Base-by-base conservation (phyloP, 371 early-diverging fungal species). In the Mycotypha africana region DNA sequence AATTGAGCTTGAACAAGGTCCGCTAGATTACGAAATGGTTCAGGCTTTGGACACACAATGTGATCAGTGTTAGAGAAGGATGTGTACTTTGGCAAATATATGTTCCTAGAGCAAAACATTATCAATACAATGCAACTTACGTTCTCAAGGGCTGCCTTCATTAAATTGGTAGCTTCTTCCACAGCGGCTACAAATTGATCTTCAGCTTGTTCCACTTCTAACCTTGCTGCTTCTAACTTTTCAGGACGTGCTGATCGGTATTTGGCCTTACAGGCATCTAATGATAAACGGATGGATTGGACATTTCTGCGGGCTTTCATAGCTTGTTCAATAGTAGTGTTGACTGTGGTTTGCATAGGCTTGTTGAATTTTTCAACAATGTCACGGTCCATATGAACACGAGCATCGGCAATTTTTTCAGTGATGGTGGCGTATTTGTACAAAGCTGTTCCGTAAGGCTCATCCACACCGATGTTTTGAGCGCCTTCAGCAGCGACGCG, bases 121-220 rank as follows among this genome's bases (percentile, higher is more conserved):
- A 2, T 16, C 35, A 14, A 12, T 31, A 33, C n/a, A 33, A 33
- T 39, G 7, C n/a, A 21, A 42, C 61, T 58, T 64, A 80, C 80
- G 44, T 67, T 83, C 55, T 91, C 93, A 22, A 94, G 79, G n/a
- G 89, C 89, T 16, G 82, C 67, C 56, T 86, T 88, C 95, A 95
- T 95, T 51, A 92, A 76, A n/a, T 76, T 78, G 51, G 89, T 92
- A 7, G 93, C 90, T 54, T 93, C 90, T 57, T 92, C 93, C 17
- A 95, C 86, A 9, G 86, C 88, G 11, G 85, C 81, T 6, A 92
- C 92, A 73, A 95, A 92, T 53, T 83, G 81, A 71, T 94, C 94
- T 65, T 95, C 94, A 14, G 91, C 88, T 35, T 79, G 74, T 58
- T 91, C 90, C 22, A 93, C 86, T 53, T 93, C 92, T n/a, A 78